phyloP scores from a whole-genome alignment of 2,329 filamentous ascomycete species.

The Colletotrichum magnum region DNA sequence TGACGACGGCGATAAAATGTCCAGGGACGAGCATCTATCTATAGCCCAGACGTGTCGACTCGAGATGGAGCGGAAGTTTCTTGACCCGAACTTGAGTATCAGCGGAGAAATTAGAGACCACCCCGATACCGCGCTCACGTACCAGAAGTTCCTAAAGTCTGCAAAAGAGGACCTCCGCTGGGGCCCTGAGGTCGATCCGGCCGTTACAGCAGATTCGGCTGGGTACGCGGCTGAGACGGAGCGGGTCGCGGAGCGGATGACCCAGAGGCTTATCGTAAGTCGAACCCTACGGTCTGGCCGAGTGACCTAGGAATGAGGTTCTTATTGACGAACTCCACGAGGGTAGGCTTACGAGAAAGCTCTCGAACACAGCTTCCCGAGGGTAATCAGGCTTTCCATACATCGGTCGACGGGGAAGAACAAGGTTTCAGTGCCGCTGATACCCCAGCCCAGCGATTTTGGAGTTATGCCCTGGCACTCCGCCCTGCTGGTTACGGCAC shows the following conservation, averaged over 20 bases:
- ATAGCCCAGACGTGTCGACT: not conserved
- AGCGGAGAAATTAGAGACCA: slow-evolving; percentile 1
- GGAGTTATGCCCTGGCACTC: slow-evolving; percentile 24
- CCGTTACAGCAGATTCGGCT: not conserved
- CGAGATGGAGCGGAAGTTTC: slow-evolving; percentile 17
- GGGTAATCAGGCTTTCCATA: slow-evolving; percentile 18
- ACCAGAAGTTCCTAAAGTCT: slow-evolving; percentile 16
- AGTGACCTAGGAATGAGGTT: no score
- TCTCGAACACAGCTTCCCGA: not conserved
- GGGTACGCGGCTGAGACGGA: not conserved
- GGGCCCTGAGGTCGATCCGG: slow-evolving; percentile 18
- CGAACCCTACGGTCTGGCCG: no score
- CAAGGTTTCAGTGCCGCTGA: slow-evolving; percentile 27
- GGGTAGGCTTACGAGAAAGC: not conserved
- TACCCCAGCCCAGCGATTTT: slow-evolving; percentile 12
- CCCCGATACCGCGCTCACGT: slow-evolving; percentile 19
- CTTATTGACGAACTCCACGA: not conserved
- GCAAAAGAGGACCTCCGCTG: slow-evolving; percentile 20
- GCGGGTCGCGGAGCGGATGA: slow-evolving; percentile 4
- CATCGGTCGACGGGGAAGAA: slow-evolving; percentile 27
- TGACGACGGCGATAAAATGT: not conserved
- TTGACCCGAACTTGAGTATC: not conserved
- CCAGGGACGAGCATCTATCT: not conserved
- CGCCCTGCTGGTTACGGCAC: slow-evolving; percentile 1
- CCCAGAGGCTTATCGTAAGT: slow-evolving; percentile 1